Conservation (phyloP, 495 filamentous ascomycete species). For the Annulohypoxylon stygium region DNA sequence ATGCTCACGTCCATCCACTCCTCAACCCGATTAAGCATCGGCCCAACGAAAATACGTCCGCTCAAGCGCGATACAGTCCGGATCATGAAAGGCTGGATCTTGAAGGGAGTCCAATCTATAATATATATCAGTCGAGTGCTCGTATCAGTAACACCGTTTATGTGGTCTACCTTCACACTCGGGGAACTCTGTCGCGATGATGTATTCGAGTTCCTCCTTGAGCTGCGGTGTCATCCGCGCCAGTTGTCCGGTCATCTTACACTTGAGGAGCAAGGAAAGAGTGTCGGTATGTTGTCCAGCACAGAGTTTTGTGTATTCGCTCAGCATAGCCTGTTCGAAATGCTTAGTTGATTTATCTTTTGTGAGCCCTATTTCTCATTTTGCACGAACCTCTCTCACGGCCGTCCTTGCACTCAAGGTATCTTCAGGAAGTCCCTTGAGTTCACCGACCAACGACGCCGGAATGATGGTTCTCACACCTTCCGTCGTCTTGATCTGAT, state of each 20-base stretch:
- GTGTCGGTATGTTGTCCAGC: constrained; percentile 51
- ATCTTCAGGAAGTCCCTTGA: constrained; percentile 57
- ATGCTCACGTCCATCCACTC: constrained; percentile 55
- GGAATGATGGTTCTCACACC: constrained; percentile 55
- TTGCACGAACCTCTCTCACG: constrained; percentile 49
- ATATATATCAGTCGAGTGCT: constrained; percentile 24
- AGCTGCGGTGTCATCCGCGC: constrained; percentile 51
- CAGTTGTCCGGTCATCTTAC: constrained; percentile 52
- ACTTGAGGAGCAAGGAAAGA: constrained; percentile 48
- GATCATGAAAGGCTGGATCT: constrained; percentile 54
- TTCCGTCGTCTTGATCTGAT: constrained; percentile 57
- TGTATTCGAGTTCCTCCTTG: constrained; percentile 52
- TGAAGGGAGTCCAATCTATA: constrained; percentile 55
- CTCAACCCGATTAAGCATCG: constrained; percentile 49
- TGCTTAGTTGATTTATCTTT: not conserved
- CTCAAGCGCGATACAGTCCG: constrained; percentile 52
- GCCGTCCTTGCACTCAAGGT: constrained; percentile 54
- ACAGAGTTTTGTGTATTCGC: constrained; percentile 54
- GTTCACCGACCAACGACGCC: constrained; percentile 51
- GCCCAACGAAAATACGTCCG: constrained; percentile 54
- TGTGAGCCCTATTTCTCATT: not conserved
- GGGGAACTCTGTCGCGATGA: constrained; percentile 52
- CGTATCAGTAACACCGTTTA: not conserved
- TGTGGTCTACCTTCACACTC: constrained; percentile 49
- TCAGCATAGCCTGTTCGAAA: constrained; percentile 51